Conservation (phyloP, 2,329 filamentous ascomycete genomes). For the Sordariomycetes sp. region DNA sequence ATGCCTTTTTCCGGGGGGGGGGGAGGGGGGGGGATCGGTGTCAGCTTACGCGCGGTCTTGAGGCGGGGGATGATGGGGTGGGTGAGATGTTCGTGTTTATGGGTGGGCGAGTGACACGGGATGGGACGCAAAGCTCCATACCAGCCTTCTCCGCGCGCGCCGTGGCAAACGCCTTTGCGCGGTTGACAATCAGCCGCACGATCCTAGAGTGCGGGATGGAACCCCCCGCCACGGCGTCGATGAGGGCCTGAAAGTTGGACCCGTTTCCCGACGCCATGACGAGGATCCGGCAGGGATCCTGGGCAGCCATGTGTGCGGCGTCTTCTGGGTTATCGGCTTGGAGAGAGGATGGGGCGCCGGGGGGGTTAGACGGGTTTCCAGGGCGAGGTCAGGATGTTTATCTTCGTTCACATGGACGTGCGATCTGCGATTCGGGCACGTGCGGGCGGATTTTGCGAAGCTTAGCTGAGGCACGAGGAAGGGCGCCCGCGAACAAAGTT, state of each 20-base stretch:
- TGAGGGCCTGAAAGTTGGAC: slow-evolving; percentile 66
- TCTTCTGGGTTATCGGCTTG: not conserved
- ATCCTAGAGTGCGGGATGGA: slow-evolving; percentile 27
- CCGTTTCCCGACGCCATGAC: slow-evolving; percentile 64
- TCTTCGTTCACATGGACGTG: not conserved
- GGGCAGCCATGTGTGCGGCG: not conserved
- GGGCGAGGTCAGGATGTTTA: not conserved
- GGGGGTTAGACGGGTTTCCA: not conserved
- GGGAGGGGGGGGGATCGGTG: too few relatives aligned
- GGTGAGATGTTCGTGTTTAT: not conserved
- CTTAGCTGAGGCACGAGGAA: not conserved
- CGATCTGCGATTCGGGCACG: not conserved
- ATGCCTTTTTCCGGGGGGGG: slow-evolving; percentile 40
- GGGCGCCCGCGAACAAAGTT: not conserved
- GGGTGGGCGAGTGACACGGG: not conserved
- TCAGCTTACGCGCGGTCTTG: not conserved
- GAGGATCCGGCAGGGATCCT: slow-evolving; percentile 36
- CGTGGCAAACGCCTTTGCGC: slow-evolving; percentile 30
- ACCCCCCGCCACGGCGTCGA: slow-evolving; percentile 28
- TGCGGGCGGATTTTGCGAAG: not conserved
- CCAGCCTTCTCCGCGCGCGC: slow-evolving; percentile 29
- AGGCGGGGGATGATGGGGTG: not conserved
- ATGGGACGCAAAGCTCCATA: slow-evolving; percentile 5
- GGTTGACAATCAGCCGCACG: slow-evolving; percentile 32
- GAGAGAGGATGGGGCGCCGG: not conserved